Percentiles rank a stretch among this genome's conserved stretches.
Evolutionary conservation across 768 basidiomycete species (phyloP).

Genomic region (Boletus fagicola): DNA sequence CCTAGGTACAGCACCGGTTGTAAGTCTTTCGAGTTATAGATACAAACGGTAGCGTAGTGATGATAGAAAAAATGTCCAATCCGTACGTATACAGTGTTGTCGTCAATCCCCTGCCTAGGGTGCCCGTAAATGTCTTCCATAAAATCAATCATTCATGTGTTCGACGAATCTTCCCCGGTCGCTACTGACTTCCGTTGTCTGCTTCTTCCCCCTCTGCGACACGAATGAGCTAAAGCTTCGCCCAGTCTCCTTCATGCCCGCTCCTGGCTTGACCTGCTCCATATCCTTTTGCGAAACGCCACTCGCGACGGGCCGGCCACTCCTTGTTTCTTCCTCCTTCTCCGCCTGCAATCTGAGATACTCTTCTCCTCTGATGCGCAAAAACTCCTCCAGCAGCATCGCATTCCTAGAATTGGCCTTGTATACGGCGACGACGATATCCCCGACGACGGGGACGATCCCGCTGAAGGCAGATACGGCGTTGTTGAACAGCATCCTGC

Average conservation of each 20-base stretch:
- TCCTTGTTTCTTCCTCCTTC: constrained; percentile 26
- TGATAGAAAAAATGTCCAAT: neutral
- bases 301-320: constrained; percentile 9
- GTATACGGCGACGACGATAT: constrained; percentile 70
- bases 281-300: constrained; percentile 34
- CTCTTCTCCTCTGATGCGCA: constrained; percentile 75
- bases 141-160: constrained; percentile 25
- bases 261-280: constrained; percentile 53
- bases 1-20: neutral
- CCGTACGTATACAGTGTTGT: neutral
- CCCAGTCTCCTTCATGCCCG: constrained; percentile 41
- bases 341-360: constrained; percentile 51
- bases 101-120: neutral
- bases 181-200: constrained; percentile 13
- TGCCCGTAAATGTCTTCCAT: neutral
- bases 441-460: constrained; percentile 70
- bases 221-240: constrained; percentile 25
- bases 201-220: constrained; percentile 22
- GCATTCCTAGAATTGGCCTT: constrained; percentile 93
- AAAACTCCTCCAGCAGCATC: constrained; percentile 77
- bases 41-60: neutral
- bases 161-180: constrained; percentile 41
- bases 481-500: constrained; percentile 77
- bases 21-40: neutral
- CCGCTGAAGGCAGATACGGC: constrained; percentile 65